Percentiles rank a stretch among this genome's conserved stretches.
These are phyloP conservation scores for Wickerhamomyces strasburgensis DNA, from an alignment of 805 yeast species.

Conservation along the genomic window DNA sequence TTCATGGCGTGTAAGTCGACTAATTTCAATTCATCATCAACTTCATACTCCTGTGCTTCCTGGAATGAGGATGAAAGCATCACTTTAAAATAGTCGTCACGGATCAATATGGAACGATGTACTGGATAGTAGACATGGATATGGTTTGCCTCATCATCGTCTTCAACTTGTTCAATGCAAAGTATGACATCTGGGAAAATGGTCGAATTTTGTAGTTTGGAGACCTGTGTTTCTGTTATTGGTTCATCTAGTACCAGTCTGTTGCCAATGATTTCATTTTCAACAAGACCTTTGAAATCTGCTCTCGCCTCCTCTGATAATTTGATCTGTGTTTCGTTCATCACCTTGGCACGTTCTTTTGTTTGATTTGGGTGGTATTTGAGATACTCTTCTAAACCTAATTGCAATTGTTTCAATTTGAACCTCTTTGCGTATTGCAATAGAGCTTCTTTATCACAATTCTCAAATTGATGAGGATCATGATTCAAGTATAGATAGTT, in stretches of 20 bases:
- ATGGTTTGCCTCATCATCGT: slow-evolving; percentile 18
- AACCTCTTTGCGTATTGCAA: slow-evolving; percentile 30
- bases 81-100: slow-evolving; percentile 60
- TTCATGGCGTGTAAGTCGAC: slow-evolving; percentile 10
- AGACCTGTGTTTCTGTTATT: slow-evolving; percentile 8
- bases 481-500: slow-evolving; percentile 34
- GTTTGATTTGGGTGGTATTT: slow-evolving; percentile 22
- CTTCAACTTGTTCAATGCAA: slow-evolving; percentile 29
- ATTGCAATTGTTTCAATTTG: slow-evolving; percentile 33
- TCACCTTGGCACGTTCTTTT: slow-evolving; percentile 29
- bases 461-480: slow-evolving; percentile 34
- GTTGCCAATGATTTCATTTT: slow-evolving; percentile 13
- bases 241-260: slow-evolving; percentile 7
- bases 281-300: slow-evolving; percentile 17
- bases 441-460: slow-evolving; percentile 27
- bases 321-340: slow-evolving; percentile 25
- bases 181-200: slow-evolving; percentile 46
- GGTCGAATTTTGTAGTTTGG: slow-evolving; percentile 11
- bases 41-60: slow-evolving; percentile 26
- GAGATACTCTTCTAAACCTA: slow-evolving; percentile 29
- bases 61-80: slow-evolving; percentile 52
- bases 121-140: slow-evolving; percentile 45
- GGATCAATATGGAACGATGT: slow-evolving; percentile 53
- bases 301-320: slow-evolving; percentile 19
- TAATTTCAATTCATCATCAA: slow-evolving; percentile 9